Evolutionary conservation across 495 filamentous ascomycete species (phyloP), one percentile per base, ranked within the genome.

Genomic region (Penicillium longicatenatum): DNA sequence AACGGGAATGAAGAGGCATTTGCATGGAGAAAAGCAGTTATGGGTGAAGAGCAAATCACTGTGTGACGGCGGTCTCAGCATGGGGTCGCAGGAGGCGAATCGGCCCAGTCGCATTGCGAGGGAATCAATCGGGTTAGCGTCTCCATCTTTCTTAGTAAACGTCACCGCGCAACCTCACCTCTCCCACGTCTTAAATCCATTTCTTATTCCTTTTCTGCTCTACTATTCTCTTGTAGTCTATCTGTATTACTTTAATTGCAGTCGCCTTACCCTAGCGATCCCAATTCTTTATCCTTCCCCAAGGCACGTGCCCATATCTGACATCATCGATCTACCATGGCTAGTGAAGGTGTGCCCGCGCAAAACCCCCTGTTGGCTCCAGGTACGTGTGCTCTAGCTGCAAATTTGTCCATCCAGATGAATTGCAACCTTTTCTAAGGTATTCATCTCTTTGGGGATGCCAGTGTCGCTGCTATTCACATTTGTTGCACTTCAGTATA

Each of bases 131-230:
- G 59, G 56, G 58, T 65, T 67, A 73, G 65, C 59, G 63, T 59
- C 62, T 49, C 59, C 56, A 60, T 57, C 54, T 62, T 52, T 54
- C 61, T 69, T 70, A 71, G 68, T 71, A 66, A 72, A 75, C 72
- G 72, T 75, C 72, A 76, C 70, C 61, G 67, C 67, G 69, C 70
- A 70, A 75, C 70, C 69, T 75, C 72, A 70, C 55, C 54, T 71
- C 56, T 31, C 35, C 50, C 47, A 53, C 55, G 29, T 60, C 29
- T 49, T 59, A 48, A 60, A 59, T 59, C 57, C 30, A 55, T 59
- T 58, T 37, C 39, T 52, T 63, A 55, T 59, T 58, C 31, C 39
- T 52, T 63, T 53, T 14, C 46, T 44, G 3, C 22, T 45, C 49
- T 20, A 50, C 11, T 29, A 16, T 48, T 29, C 39, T 42, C 46